These are phyloP conservation scores for Fusarium nematophilum DNA, from an alignment of 2,329 filamentous ascomycete species.

Conservation along the genomic window DNA sequence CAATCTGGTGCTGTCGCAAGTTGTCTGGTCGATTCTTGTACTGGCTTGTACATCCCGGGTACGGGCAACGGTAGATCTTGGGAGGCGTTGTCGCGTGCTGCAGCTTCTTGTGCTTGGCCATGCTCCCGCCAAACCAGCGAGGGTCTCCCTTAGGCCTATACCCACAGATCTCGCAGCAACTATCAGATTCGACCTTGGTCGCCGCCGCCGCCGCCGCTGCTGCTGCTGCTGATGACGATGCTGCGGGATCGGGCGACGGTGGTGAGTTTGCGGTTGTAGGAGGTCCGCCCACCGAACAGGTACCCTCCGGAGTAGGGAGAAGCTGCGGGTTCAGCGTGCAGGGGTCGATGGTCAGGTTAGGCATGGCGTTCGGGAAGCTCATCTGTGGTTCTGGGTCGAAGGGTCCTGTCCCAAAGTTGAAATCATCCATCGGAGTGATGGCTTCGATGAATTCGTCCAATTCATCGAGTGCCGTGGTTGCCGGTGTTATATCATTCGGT, in stretches of 20 bases:
- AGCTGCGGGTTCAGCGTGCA: constrained; percentile 28
- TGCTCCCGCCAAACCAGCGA: constrained; percentile 68
- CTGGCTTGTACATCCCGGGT: constrained; percentile 64
- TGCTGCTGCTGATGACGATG: constrained; percentile 10
- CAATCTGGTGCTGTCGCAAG: constrained; percentile 65
- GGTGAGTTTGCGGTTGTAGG: constrained; percentile 39
- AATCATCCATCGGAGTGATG: constrained; percentile 21
- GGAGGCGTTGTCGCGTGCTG: constrained; percentile 63
- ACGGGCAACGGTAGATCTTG: constrained; percentile 64
- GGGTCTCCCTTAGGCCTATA: constrained; percentile 67
- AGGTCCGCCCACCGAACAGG: constrained; percentile 35
- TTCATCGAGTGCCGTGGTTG: constrained; percentile 17
- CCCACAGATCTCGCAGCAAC: constrained; percentile 63
- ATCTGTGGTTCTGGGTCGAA: constrained; percentile 26
- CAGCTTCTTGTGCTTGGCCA: constrained; percentile 68
- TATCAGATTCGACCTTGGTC: constrained; percentile 56
- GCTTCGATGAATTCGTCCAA: constrained; percentile 37
- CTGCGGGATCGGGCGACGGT: constrained; percentile 30
- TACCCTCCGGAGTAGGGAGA: constrained; percentile 37
- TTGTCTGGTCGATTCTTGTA: constrained; percentile 69
- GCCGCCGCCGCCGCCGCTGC: neutral
- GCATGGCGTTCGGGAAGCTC: constrained; percentile 10
- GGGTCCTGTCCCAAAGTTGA: constrained; percentile 34
- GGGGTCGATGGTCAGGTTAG: constrained; percentile 26
- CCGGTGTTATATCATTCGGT: constrained; percentile 20